These are phyloP conservation scores for Globisporangium paroecandrum DNA, from an alignment of 352 stramenopile genomes.

Conservation along the genomic window DNA sequence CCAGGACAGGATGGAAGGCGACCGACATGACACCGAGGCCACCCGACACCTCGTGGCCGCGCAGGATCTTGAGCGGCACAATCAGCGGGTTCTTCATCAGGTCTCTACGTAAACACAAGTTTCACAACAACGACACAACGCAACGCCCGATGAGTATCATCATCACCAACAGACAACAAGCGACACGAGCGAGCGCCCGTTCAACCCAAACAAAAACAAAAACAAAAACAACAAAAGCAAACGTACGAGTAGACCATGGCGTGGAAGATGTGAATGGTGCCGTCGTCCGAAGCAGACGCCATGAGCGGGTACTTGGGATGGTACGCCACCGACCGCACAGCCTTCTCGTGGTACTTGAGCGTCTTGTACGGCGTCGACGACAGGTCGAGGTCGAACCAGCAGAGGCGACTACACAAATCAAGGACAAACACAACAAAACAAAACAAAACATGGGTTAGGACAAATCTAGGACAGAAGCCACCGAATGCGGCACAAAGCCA, in stretches of 20 bases:
- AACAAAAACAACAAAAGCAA: constrained; percentile 7
- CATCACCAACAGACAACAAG: not conserved
- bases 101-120: constrained; percentile 62
- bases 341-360: constrained; percentile 98
- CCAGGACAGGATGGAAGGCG: constrained; percentile 97
- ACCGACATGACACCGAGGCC: constrained; percentile 94
- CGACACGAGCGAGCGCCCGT: constrained; percentile 6
- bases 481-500: not conserved
- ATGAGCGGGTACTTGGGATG: constrained; percentile 98
- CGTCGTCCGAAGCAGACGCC: constrained; percentile 98
- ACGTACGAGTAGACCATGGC: constrained; percentile 97
- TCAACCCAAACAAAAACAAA: constrained; percentile 7
- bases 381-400: constrained; percentile 99
- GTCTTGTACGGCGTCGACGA: constrained; percentile 98
- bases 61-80: constrained; percentile 99
- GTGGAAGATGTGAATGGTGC: constrained; percentile 99
- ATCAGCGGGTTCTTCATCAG: constrained; percentile 99
- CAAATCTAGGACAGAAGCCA: constrained; percentile 6
- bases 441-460: not conserved
- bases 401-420: constrained; percentile 65
- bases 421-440: not conserved
- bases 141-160: not conserved
- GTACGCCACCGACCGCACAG: constrained; percentile 92
- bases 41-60: constrained; percentile 91
- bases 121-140: not conserved